Percentiles rank a stretch among this genome's conserved stretches.
Evolutionary conservation across 345 rosid species (phyloP).

Genomic region (Euclidium syriacum): DNA sequence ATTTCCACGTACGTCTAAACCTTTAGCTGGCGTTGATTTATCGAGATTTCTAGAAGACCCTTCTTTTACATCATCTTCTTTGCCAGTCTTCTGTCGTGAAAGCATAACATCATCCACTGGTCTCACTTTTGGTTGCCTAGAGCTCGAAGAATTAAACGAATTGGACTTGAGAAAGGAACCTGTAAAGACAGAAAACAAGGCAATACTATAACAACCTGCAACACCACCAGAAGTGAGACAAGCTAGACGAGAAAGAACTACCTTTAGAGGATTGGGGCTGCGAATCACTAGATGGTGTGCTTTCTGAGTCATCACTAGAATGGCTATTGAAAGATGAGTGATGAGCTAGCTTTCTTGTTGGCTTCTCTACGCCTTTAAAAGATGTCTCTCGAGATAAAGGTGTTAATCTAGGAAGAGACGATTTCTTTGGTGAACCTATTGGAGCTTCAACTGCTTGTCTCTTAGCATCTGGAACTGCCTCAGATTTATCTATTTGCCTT

Average conservation of each 20-base stretch:
- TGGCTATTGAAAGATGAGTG: slow-evolving; percentile 37
- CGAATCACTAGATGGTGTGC: slow-evolving; percentile 40
- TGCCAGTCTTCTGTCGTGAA: slow-evolving; percentile 44
- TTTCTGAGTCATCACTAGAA: slow-evolving; percentile 44
- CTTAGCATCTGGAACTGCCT: slow-evolving; percentile 41
- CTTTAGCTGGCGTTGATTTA: slow-evolving; percentile 68
- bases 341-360: slow-evolving; percentile 46
- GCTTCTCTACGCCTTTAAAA: slow-evolving; percentile 54
- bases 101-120: slow-evolving; percentile 57
- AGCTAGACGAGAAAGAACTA: slow-evolving; percentile 28
- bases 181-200: slow-evolving; percentile 33
- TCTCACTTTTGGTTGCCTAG: slow-evolving; percentile 67
- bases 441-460: slow-evolving; percentile 59
- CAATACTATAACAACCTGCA: slow-evolving; percentile 1
- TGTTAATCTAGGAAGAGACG: slow-evolving; percentile 42
- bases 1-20: slow-evolving; percentile 46
- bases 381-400: slow-evolving; percentile 52
- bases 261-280: slow-evolving; percentile 52
- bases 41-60: slow-evolving; percentile 44
- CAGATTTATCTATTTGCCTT: slow-evolving; percentile 50
- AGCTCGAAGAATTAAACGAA: slow-evolving; percentile 53
- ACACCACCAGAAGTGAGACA: not conserved
- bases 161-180: slow-evolving; percentile 69
- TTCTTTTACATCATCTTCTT: slow-evolving; percentile 54
- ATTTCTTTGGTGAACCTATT: slow-evolving; percentile 53